phyloP scores from a whole-genome alignment of 164 flowering plant genomes.

The Magnolia officinalis region DNA sequence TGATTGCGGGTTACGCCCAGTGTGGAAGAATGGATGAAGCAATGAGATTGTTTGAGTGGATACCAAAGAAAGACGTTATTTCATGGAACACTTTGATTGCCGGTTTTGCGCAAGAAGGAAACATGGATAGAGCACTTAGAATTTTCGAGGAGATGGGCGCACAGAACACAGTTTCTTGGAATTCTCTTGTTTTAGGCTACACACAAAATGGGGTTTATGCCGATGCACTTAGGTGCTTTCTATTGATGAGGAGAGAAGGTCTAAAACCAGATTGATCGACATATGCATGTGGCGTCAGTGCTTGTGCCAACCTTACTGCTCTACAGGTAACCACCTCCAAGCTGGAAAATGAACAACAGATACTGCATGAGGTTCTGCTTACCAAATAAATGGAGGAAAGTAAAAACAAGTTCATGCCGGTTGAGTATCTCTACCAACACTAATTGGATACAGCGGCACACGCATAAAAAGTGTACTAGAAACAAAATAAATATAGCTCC shows the following conservation, averaged over 20 bases:
- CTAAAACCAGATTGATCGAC: constrained; percentile 16
- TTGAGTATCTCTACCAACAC: background rate
- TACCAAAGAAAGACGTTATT: constrained; percentile 12
- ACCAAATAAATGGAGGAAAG: background rate
- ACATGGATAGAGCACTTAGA: constrained; percentile 11
- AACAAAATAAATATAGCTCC: background rate
- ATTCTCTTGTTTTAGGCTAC: constrained; percentile 15
- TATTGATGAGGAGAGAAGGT: constrained; percentile 11
- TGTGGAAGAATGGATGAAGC: constrained; percentile 18
- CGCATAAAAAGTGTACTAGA: background rate
- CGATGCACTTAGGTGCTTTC: constrained; percentile 14
- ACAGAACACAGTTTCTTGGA: constrained; percentile 36
- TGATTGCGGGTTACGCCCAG: constrained; percentile 15
- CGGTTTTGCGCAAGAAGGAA: constrained; percentile 7
- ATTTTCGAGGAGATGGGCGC: constrained; percentile 29
- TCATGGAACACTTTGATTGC: constrained; percentile 15
- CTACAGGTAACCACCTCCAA: constrained; percentile 81
- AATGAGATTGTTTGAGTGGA: constrained; percentile 7
- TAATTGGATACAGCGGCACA: background rate
- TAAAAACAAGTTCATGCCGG: background rate
- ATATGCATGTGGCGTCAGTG: constrained; percentile 14
- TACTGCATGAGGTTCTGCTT: background rate
- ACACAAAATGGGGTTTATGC: constrained; percentile 13
- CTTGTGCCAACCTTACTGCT: constrained; percentile 22
- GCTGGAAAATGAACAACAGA: constrained; percentile 35